Evolutionary conservation across 768 basidiomycete genomes (phyloP).

Genomic region (Tricholoma bakamatsutake): DNA sequence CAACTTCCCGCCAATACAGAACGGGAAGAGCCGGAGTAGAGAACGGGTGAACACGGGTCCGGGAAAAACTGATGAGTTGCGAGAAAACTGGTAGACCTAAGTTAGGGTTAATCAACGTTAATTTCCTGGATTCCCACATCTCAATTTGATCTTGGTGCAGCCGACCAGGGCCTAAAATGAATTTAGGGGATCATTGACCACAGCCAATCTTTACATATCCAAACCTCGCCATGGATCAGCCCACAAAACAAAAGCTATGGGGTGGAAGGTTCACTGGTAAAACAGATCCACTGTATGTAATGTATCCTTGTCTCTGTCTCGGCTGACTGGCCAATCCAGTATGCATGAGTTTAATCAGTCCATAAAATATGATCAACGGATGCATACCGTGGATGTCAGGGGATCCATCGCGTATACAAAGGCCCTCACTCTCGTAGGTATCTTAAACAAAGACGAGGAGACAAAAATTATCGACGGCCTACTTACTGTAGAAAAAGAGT

Average conservation of each 20-base stretch:
- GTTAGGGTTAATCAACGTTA: too few relatives aligned
- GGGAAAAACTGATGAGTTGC: too few relatives aligned
- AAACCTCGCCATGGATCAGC: conserved; percentile 26
- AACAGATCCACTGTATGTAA: conserved; percentile 77
- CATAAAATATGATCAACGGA: conserved; percentile 87
- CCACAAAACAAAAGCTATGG: conserved; percentile 72
- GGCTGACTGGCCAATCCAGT: conserved; percentile 33
- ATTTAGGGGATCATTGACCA: too few relatives aligned
- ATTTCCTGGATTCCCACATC: too few relatives aligned
- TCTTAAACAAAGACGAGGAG: conserved; percentile 76
- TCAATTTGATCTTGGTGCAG: too few relatives aligned
- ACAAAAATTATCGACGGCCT: conserved; percentile 69
- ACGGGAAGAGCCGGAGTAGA: too few relatives aligned
- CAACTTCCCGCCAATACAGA: too few relatives aligned
- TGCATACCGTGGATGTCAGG: conserved; percentile 87
- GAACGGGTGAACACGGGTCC: too few relatives aligned
- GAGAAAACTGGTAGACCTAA: too few relatives aligned
- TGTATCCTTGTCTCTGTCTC: not conserved
- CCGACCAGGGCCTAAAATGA: too few relatives aligned
- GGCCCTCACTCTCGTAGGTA: conserved; percentile 72
- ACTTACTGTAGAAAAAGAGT: conserved; percentile 72
- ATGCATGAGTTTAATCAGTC: conserved; percentile 99
- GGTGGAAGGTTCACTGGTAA: conserved; percentile 85
- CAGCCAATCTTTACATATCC: not conserved
- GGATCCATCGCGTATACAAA: conserved; percentile 97